These are phyloP conservation scores for Luvunga scandens DNA, from an alignment of 345 rosid genomes.

Conservation along the genomic window DNA sequence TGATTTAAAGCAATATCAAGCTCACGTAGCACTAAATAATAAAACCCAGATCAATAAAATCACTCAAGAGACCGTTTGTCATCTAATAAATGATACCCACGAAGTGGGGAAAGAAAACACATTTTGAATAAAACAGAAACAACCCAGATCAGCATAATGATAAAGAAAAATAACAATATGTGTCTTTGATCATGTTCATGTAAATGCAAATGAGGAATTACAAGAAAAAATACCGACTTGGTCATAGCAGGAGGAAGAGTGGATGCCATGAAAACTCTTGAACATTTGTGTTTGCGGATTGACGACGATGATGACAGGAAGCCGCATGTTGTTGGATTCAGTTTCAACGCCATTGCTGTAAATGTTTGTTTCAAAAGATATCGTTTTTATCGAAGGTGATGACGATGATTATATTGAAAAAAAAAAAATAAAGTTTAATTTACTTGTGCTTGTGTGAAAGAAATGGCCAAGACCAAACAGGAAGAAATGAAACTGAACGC, in stretches of 20 bases:
- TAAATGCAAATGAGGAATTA: slow-evolving; percentile 1
- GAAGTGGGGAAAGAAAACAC: slow-evolving; percentile 3
- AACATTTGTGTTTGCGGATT: slow-evolving; percentile 32
- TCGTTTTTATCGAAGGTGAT: not conserved
- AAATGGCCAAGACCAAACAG: no score
- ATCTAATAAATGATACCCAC: not conserved
- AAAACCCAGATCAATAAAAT: not conserved
- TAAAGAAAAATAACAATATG: not conserved
- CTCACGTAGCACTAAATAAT: not conserved
- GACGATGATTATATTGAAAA: not conserved
- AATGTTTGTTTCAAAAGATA: not conserved
- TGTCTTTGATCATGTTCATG: not conserved
- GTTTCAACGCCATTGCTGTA: slow-evolving; percentile 39
- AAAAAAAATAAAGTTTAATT: no score
- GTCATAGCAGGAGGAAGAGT: slow-evolving; percentile 30
- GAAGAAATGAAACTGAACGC: not conserved
- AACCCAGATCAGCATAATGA: slow-evolving; percentile 5
- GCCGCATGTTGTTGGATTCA: slow-evolving; percentile 29
- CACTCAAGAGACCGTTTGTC: not conserved
- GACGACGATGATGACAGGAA: slow-evolving; percentile 26
- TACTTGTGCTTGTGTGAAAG: no score
- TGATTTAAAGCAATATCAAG: not conserved
- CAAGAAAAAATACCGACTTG: slow-evolving; percentile 28
- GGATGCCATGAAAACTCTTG: slow-evolving; percentile 51
- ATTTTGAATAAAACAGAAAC: slow-evolving; percentile 4